Evolutionary conservation across 1,284 basidiomycete genomes (phyloP), one percentile per base, ranked within the genome.

Genomic region (Coriolopsis trogii): DNA sequence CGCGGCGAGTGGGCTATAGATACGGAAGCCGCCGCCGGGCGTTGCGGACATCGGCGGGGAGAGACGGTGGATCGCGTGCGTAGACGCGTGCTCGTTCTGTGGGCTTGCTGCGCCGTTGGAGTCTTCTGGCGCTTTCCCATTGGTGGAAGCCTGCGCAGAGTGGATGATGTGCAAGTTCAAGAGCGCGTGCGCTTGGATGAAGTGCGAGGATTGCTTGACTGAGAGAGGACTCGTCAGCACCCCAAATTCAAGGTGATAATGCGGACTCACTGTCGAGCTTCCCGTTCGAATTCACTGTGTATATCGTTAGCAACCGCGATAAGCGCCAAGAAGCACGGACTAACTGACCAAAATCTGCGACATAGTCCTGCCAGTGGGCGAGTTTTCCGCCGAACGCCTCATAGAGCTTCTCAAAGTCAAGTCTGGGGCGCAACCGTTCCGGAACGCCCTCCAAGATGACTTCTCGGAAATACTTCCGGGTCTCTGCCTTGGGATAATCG

Each of bases 331-430:
- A 20, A 30, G 3, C 23, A 20, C 20, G n/a, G 24, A 44, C 15
- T 25, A 28, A 57, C 69, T 60, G 51, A 73, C 87, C 71, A 66
- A 82, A 91, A 60, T 91, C 89, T 0, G 81, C 81, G 55, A 88
- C 71, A 65, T 84, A 91, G 61, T 91, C 89, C 39, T 84, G 77
- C 81, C 89, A 88, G 65, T 92, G 90, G 1, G 84, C 86, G 37
- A 92, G 67, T 66, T 91, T 91, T 16, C 91, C 91, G 12, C 90
- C 91, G 63, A 92, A 91, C 0, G 86, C 86, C 15, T 85, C 82
- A 60, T 83, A 91, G 37, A 92, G 70, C 34, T 73, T 69, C 46
- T 91, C 89, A 58, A 93, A 93, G 54, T 82, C 76, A 49, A 92
- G 70, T 0, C 73, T 69, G 6, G 67, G 49, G 4, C 73, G 75